Conservation (phyloP, 2,329 filamentous ascomycete species). For the Cercospora sp. region DNA sequence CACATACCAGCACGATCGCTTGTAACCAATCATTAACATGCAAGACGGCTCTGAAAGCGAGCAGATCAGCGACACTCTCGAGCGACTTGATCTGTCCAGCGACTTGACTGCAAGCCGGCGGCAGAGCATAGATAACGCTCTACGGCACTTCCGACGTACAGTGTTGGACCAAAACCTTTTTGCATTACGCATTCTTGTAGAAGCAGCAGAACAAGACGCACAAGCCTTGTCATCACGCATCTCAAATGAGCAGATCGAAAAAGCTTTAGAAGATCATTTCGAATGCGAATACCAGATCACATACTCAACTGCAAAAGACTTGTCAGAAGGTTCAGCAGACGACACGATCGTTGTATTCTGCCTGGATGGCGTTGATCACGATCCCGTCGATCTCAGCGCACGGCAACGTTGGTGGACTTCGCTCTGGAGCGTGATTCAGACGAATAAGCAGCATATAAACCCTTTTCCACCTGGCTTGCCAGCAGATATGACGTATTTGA, state of each 20-base stretch:
- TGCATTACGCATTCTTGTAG: not conserved
- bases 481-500: not conserved
- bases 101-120: not conserved
- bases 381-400: not conserved
- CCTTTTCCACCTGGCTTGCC: not conserved
- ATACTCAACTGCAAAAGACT: not conserved
- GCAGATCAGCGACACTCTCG: not conserved
- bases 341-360: not conserved
- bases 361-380: not conserved
- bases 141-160: not conserved
- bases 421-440: not conserved
- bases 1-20: not conserved
- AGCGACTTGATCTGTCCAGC: not conserved
- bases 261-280: not conserved
- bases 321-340: not conserved
- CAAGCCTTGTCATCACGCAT: not conserved
- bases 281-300: not conserved
- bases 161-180: not conserved
- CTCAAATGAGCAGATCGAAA: not conserved
- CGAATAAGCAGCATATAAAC: not conserved
- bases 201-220: not conserved
- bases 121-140: not conserved
- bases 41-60: not conserved
- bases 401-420: not conserved
- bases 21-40: not conserved